Base-by-base conservation (phyloP, 352 stramenopile genomes). In the Pilasporangium apinafurcum region DNA sequence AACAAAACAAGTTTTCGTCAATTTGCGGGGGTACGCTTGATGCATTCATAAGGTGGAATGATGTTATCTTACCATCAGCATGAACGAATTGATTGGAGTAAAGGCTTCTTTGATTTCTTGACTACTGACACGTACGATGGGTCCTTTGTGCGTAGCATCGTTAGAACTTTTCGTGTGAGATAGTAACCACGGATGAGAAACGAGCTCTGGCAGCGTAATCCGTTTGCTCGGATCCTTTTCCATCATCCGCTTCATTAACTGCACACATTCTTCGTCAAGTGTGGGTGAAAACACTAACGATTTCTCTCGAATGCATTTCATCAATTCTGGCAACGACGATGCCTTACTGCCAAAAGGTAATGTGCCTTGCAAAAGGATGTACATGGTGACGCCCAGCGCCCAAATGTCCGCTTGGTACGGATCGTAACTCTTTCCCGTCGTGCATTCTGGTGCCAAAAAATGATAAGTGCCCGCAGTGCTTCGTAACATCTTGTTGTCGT, bases 391-490 rank as follows among this genome's bases (percentile, higher is more conserved):
- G 17, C 80, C 84, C 3, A 92, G 45, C 0, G 84, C 79, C 84
- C 84, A 95, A 17, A 91, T 73, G 42, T 95, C 84, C 10, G 88
- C 84, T n/a, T 72, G 58, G 35, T 73, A 88, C 18, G 81, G 75
- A 34, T 86, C 76, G 56, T 84, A 92, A 26, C 70, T 64, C 2
- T 90, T 56, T 4, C 80, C 82, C 0, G 65, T 84, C 5, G 81
- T 89, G 49, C 75, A 90, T 51, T 95, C 83, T 1, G 83, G 83
- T 0, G 73, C 82, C 6, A 93, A 61, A 30, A 92, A 95, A 48
- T 89, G 75, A 43, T 93, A 92, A 14, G 83, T 93, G 35, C 83
- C 83, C 50, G 86, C 81, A 0, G 83, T 94, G 53, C 81, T 85
- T 3, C 76, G 79, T 20, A 94, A 60, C 29, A 48, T 44, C 22